phyloP scores from a whole-genome alignment of 2,329 filamentous ascomycete genomes.

The Aspergillus aculeatus region DNA sequence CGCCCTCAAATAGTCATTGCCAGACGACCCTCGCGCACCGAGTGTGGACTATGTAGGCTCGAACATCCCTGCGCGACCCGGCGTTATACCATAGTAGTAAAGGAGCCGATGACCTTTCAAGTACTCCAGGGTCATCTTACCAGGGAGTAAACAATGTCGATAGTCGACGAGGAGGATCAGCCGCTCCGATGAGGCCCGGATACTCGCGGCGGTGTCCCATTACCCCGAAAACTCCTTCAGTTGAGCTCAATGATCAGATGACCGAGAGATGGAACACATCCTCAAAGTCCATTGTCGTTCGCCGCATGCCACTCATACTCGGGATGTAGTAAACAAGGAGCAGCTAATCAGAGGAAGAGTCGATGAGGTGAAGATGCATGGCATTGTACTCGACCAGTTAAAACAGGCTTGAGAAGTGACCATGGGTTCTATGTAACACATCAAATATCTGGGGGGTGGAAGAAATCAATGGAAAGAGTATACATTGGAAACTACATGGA shows the following conservation, averaged over 20 bases:
- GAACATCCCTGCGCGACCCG: background rate
- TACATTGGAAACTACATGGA: conserved; percentile 11
- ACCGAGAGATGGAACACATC: background rate
- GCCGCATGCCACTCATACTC: conserved; percentile 4
- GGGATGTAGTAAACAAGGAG: conserved; percentile 9
- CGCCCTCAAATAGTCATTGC: background rate
- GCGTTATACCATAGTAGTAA: background rate
- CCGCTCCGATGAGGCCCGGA: background rate
- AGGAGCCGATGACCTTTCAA: background rate
- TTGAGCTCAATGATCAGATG: background rate
- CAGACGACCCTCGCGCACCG: background rate
- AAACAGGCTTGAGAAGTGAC: conserved; percentile 5
- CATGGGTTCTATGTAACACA: background rate
- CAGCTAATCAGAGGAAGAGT: conserved; percentile 4
- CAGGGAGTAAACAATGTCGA: background rate
- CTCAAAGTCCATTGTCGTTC: conserved; percentile 1
- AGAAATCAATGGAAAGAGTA: conserved; percentile 4
- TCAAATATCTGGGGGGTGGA: background rate
- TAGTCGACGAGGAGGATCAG: background rate
- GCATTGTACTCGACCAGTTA: background rate
- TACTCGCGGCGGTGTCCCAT: conserved; percentile 9
- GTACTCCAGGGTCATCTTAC: background rate
- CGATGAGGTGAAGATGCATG: background rate
- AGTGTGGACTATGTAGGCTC: background rate
- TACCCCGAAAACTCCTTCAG: conserved; percentile 9